Percentiles rank a stretch among this genome's conserved stretches.
phyloP scores from a whole-genome alignment of 805 yeast genomes.

The Wickerhamomyces hampshirensis region DNA sequence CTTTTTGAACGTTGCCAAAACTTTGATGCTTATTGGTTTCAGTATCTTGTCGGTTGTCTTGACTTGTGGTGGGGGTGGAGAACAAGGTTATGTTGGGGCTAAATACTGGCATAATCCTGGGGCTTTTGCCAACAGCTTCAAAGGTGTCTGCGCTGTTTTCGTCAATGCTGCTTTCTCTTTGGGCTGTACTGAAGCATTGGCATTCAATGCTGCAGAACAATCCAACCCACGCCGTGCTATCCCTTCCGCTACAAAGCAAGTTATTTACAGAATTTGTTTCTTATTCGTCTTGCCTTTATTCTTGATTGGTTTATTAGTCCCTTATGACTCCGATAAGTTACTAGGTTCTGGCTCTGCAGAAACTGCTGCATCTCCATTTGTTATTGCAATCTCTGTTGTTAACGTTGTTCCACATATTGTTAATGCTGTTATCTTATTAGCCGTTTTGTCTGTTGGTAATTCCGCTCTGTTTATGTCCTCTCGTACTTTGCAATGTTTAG shows the following conservation, averaged over 20 bases:
- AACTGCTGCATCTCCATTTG: conserved; percentile 64
- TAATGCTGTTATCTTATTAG: conserved; percentile 59
- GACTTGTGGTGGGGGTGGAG: conserved; percentile 38
- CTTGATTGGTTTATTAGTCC: conserved; percentile 50
- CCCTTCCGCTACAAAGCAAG: conserved; percentile 52
- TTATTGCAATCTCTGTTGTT: conserved; percentile 58
- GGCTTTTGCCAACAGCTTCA: conserved; percentile 47
- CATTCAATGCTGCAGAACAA: conserved; percentile 45
- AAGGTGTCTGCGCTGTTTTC: conserved; percentile 49
- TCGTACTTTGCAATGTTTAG: conserved; percentile 48
- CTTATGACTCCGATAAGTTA: conserved; percentile 39
- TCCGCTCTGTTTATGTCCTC: conserved; percentile 48
- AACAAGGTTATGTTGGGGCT: conserved; percentile 44
- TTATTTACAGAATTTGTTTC: conserved; percentile 48
- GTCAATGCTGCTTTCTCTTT: conserved; percentile 56
- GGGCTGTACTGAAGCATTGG: conserved; percentile 56
- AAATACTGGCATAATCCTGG: conserved; percentile 52
- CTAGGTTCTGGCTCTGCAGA: conserved; percentile 35
- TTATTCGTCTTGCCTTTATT: conserved; percentile 45
- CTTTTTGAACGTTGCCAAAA: conserved; percentile 60
- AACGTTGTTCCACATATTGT: conserved; percentile 56
- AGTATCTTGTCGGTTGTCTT: conserved; percentile 46
- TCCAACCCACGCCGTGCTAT: conserved; percentile 51
- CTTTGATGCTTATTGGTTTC: conserved; percentile 56
- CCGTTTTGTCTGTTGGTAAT: conserved; percentile 54